Percentiles rank a stretch among this genome's conserved stretches.
phyloP scores from a whole-genome alignment of 352 stramenopile species.

The Globisporangium ultimum region DNA sequence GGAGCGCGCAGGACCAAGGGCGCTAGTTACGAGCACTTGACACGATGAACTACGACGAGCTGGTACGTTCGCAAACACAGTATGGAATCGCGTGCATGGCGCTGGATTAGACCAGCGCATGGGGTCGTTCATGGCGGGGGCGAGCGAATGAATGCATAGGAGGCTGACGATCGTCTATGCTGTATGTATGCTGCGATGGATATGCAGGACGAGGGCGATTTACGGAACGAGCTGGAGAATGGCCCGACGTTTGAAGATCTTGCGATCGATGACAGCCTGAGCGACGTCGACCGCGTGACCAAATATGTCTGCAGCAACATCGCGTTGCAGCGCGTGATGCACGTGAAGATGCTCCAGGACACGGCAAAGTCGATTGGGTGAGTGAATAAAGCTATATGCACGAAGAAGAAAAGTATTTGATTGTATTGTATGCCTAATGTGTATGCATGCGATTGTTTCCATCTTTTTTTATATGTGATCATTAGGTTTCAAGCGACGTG shows the following conservation, averaged over 20 bases:
- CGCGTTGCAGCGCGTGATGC: constrained; percentile 95
- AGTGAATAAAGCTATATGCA: not conserved
- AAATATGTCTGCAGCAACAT: constrained; percentile 96
- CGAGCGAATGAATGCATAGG: too few species aligned
- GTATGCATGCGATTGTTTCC: constrained; percentile 18
- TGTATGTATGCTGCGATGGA: not conserved
- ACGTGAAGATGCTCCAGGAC: constrained; percentile 95
- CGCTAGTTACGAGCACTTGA: too few species aligned
- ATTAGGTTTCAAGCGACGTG: constrained; percentile 70
- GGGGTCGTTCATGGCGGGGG: too few species aligned
- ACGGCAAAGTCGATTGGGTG: constrained; percentile 78
- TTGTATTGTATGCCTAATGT: not conserved
- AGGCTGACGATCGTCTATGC: not conserved
- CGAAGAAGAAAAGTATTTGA: not conserved
- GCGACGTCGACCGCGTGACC: constrained; percentile 92
- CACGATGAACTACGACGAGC: constrained; percentile 10
- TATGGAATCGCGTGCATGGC: not conserved
- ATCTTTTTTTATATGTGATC: constrained; percentile 4
- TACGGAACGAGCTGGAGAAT: constrained; percentile 22
- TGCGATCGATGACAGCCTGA: constrained; percentile 97
- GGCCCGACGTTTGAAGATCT: constrained; percentile 97
- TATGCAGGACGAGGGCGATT: constrained; percentile 20
- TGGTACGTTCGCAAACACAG: not conserved
- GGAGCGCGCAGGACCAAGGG: too few species aligned
- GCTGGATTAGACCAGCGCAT: too few species aligned